Evolutionary conservation across 257 asterid species (phyloP).

Genomic region (Solanum gandarillasii): DNA sequence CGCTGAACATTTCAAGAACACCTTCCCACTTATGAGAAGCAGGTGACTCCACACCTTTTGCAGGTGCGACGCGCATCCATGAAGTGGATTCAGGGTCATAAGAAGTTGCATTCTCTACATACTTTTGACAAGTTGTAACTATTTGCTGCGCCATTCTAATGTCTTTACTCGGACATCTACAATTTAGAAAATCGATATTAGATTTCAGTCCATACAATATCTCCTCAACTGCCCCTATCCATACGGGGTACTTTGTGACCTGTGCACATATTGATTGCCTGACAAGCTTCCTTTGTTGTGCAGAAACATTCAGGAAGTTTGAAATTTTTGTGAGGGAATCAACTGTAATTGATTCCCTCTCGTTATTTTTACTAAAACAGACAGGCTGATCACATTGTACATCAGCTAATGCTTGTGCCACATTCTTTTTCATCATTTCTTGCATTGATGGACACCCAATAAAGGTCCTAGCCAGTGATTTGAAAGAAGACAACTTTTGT

Average conservation of each 20-base stretch:
- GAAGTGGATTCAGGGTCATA: slow-evolving; percentile 63
- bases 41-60: slow-evolving; percentile 11
- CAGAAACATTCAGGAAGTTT: slow-evolving; percentile 47
- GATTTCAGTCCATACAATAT: slow-evolving; percentile 46
- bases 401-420: slow-evolving; percentile 16
- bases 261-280: slow-evolving; percentile 60
- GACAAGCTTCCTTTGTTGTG: slow-evolving; percentile 71
- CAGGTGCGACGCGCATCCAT: slow-evolving; percentile 81
- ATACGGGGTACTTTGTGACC: slow-evolving; percentile 63
- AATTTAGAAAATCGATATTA: slow-evolving; percentile 28
- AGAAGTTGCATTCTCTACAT: slow-evolving; percentile 36
- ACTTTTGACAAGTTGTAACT: slow-evolving; percentile 37
- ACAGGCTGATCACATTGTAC: slow-evolving; percentile 2
- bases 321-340: slow-evolving; percentile 19
- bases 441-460: slow-evolving; percentile 52
- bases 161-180: slow-evolving; percentile 22
- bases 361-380: slow-evolving; percentile 19
- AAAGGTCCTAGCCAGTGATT: slow-evolving; percentile 41
- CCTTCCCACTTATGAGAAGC: neutral
- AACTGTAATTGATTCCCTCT: neutral
- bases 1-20: slow-evolving; percentile 11
- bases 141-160: slow-evolving; percentile 52
- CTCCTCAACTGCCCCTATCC: slow-evolving; percentile 53
- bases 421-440: slow-evolving; percentile 32
- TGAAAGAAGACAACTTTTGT: slow-evolving; percentile 39